A percentile compares a stretch with the other conserved stretches of the same genome.
These are phyloP conservation scores for Dictyostelium firmibasis DNA, from an alignment of 78 protist species.

Conservation along the genomic window DNA sequence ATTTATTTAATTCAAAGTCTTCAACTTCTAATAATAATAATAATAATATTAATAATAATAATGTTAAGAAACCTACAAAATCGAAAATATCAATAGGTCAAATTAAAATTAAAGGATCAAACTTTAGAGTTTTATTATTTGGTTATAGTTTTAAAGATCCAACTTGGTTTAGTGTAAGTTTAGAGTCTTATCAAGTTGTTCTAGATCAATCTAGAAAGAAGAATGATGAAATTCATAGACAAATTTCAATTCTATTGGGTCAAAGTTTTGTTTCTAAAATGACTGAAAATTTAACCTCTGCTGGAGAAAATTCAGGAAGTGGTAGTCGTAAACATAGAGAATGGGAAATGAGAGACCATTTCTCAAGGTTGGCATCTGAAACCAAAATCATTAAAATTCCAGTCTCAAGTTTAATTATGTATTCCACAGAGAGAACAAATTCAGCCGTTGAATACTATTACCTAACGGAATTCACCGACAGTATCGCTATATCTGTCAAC, in stretches of 20 bases:
- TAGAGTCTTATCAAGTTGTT: slow-evolving; percentile 53
- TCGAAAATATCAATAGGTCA: slow-evolving; percentile 38
- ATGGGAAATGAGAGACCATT: slow-evolving; percentile 53
- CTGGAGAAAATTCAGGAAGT: background rate
- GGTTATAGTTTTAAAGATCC: slow-evolving; percentile 72
- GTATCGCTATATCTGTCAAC: slow-evolving; percentile 75
- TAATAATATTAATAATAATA: background rate
- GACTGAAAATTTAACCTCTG: slow-evolving; percentile 8
- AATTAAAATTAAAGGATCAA: slow-evolving; percentile 57
- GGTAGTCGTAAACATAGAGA: background rate
- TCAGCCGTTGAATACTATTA: slow-evolving; percentile 55
- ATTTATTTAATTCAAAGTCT: background rate
- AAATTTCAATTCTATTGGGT: slow-evolving; percentile 55
- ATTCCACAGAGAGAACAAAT: slow-evolving; percentile 37
- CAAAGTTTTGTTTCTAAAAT: slow-evolving; percentile 58
- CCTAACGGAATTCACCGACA: slow-evolving; percentile 76
- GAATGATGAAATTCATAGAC: slow-evolving; percentile 68
- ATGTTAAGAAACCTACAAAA: background rate
- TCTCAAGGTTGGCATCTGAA: slow-evolving; percentile 27
- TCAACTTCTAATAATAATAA: background rate
- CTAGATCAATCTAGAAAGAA: slow-evolving; percentile 59
- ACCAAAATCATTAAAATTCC: slow-evolving; percentile 75
- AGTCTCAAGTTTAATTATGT: slow-evolving; percentile 62
- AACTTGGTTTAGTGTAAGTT: slow-evolving; percentile 56
- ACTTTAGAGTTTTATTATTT: slow-evolving; percentile 38